Evolutionary conservation across 257 asterid species (phyloP), one percentile per base, ranked within the genome.

Genomic region (Solanum clarkiae): DNA sequence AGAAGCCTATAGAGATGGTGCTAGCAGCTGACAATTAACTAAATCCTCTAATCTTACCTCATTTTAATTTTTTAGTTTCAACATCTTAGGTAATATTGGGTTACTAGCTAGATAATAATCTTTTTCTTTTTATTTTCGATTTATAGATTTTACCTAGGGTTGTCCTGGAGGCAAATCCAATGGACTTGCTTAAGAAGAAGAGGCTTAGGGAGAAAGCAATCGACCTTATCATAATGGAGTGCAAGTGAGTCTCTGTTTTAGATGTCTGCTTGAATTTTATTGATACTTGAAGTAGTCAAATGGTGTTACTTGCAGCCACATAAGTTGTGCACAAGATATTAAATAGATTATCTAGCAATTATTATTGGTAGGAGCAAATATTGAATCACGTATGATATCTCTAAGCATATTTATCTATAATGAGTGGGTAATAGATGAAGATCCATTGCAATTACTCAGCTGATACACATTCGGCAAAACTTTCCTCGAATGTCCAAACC

Each of bases 91-190:
- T 40, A 70, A 0, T 47, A n/a, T 22, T 29, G 45, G 16, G 8
- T 79, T 40, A 29, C 81, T 6, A 9, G 15, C 84, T 51, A 45
- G 51, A 8, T 24, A 32, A 32, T 53, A 71, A 47, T 75, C 62
- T 10, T 55, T 66, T n/a, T 24, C 40, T 83, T 66, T 49, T 20
- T 74, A 71, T 15, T 84, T 60, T 14, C 82, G 8, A 11, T 9
- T n/a, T 49, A 74, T 66, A 96, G 98, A 88, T 96, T 88, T 87
- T 95, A 86, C 99, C 99, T 62, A 92, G 99, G 88, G 90, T 96
- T 77, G 97, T 95, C 85, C 89, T 94, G 92, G 97, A 96, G 90
- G 95, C 98, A 59, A 89, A 74, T 87, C 98, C 99, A 10, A 13
- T 92, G 89, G 90, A 92, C 85, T 89, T 94, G 89, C 95, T 96